phyloP scores from a whole-genome alignment of 331 rosid species.

The Cucumis variabilis region DNA sequence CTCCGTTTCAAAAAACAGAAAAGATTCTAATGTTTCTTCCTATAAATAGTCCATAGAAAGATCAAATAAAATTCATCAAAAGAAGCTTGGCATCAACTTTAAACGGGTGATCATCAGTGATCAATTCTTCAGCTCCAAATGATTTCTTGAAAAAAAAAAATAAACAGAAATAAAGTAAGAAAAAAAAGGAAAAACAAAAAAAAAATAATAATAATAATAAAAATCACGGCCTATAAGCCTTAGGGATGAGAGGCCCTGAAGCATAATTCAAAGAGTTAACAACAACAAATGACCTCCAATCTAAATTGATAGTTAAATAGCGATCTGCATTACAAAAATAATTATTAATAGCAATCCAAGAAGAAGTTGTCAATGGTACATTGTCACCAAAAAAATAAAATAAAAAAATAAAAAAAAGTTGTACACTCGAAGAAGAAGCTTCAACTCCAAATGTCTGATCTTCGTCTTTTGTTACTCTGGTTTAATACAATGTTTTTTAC shows the following conservation, averaged over 20 bases:
- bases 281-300: not conserved
- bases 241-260: not conserved
- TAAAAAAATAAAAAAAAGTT: not conserved
- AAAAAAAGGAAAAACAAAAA: too few relatives aligned
- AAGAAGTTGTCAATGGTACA: not conserved
- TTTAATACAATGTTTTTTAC: not conserved
- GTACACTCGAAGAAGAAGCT: not conserved
- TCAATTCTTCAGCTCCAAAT: conserved; percentile 1
- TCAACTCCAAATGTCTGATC: not conserved
- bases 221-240: not conserved
- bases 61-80: not conserved
- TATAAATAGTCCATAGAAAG: not conserved
- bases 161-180: too few relatives aligned
- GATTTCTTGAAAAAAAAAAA: too few relatives aligned
- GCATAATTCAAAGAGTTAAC: not conserved
- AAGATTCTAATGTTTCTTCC: not conserved
- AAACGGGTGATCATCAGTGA: not conserved
- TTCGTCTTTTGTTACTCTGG: conserved; percentile 7
- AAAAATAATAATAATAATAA: too few relatives aligned
- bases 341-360: not conserved
- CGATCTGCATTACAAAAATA: not conserved
- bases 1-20: not conserved
- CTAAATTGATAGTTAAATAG: not conserved
- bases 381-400: not conserved
- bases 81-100: not conserved